Evolutionary conservation across 2,329 filamentous ascomycete species (phyloP).

Genomic region (Fusarium armeniacum): DNA sequence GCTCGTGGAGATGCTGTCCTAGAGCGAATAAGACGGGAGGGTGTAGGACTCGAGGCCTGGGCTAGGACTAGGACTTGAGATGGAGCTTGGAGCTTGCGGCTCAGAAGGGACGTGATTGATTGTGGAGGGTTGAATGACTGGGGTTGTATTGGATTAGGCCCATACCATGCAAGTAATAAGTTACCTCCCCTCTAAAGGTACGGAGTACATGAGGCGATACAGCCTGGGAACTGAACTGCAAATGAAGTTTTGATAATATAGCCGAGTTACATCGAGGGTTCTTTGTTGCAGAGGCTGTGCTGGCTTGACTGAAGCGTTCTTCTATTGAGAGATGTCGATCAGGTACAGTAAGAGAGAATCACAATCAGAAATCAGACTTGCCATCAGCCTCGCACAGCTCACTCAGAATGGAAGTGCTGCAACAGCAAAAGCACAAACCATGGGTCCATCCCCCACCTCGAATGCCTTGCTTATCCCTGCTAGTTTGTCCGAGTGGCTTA

Average conservation of each 20-base stretch:
- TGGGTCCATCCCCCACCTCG: constrained; percentile 7
- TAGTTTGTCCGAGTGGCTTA: constrained; percentile 38
- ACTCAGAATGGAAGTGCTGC: constrained; percentile 40
- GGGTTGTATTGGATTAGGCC: constrained; percentile 9
- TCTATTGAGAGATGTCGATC: background rate
- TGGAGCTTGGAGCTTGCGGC: constrained; percentile 48
- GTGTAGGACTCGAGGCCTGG: constrained; percentile 52
- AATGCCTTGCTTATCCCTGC: constrained; percentile 28
- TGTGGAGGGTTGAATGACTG: constrained; percentile 23
- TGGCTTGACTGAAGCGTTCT: background rate
- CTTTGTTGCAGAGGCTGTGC: background rate
- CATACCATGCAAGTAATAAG: constrained; percentile 28
- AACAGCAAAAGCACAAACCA: constrained; percentile 12
- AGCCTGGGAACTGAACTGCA: background rate
- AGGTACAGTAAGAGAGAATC: background rate
- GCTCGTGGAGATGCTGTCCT: constrained; percentile 46
- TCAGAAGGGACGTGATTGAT: constrained; percentile 19
- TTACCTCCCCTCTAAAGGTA: background rate
- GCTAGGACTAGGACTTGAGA: constrained; percentile 39
- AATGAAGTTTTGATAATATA: background rate
- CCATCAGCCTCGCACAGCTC: constrained; percentile 44
- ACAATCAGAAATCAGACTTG: background rate
- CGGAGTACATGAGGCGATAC: background rate
- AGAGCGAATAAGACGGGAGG: constrained; percentile 49
- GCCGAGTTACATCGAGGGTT: background rate